Percentiles rank a stretch among this genome's conserved stretches.
Evolutionary conservation across 2,329 filamentous ascomycete genomes (phyloP).

Genomic region (Daldinia sp.): DNA sequence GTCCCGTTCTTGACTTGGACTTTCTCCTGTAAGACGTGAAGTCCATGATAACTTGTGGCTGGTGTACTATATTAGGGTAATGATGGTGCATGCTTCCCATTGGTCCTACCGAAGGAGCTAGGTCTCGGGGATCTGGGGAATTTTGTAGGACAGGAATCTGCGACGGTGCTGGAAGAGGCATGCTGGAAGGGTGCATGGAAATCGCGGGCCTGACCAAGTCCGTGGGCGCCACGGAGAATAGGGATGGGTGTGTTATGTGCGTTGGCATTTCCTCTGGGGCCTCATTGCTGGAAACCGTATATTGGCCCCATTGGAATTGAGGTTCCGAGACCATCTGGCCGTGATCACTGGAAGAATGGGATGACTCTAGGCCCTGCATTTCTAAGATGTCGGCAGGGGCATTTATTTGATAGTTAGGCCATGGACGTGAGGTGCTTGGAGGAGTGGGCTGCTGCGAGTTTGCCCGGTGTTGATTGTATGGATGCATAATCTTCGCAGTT

Average conservation of each 20-base stretch:
- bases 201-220: slow-evolving; percentile 41
- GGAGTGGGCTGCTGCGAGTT: slow-evolving; percentile 62
- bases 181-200: slow-evolving; percentile 35
- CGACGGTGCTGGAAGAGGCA: slow-evolving; percentile 43
- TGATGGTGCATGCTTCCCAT: slow-evolving; percentile 42
- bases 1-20: slow-evolving; percentile 40
- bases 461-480: slow-evolving; percentile 56
- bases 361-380: slow-evolving; percentile 55
- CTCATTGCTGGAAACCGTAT: slow-evolving; percentile 53
- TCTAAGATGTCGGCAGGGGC: slow-evolving; percentile 57
- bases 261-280: slow-evolving; percentile 48
- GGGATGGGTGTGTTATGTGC: slow-evolving; percentile 47
- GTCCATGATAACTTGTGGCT: slow-evolving; percentile 37
- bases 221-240: slow-evolving; percentile 46
- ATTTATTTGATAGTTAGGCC: slow-evolving; percentile 57
- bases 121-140: slow-evolving; percentile 39
- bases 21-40: slow-evolving; percentile 40
- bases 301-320: slow-evolving; percentile 54
- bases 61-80: slow-evolving; percentile 30
- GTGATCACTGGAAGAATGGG: slow-evolving; percentile 47
- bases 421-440: slow-evolving; percentile 61
- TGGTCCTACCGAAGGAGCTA: slow-evolving; percentile 38
- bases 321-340: slow-evolving; percentile 52
- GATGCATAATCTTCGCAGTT: slow-evolving; percentile 55
- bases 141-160: slow-evolving; percentile 45